Evolutionary conservation across 768 basidiomycete genomes (phyloP), one percentile per base, ranked within the genome.

Genomic region (Goffeauzyma gilvescens): DNA sequence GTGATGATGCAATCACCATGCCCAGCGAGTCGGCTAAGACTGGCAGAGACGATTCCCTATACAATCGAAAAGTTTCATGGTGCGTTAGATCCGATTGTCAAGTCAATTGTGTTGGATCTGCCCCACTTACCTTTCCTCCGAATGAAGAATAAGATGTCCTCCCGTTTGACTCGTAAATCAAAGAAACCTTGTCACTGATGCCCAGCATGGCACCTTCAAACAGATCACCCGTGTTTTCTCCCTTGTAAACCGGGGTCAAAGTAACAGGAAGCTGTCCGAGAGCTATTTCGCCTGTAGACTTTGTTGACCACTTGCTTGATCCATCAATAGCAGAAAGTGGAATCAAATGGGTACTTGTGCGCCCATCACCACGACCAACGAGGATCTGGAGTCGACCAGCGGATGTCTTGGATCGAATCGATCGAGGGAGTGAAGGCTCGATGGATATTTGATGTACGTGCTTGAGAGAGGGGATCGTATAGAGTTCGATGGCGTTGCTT

Each of bases 321-420:
- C n/a, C n/a, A n/a, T n/a, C n/a, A n/a, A n/a, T n/a, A n/a, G n/a
- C n/a, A n/a, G n/a, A n/a, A n/a, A n/a, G n/a, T n/a, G n/a, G n/a
- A n/a, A n/a, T n/a, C n/a, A n/a, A n/a, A n/a, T n/a, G n/a, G n/a
- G n/a, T n/a, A n/a, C n/a, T n/a, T n/a, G n/a, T n/a, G n/a, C n/a
- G 15, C 9, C 61, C 61, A 50, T 60, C 55, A 35, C 56, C 56
- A 14, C 56, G 30, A 3, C 61, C 61, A 20, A 55, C 56, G 9
- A 63, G 46, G 5, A 63, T 39, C 22, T 50, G 52, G 0, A 52
- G 34, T 7, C 48, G 48, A 24, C 41, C 45, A 2, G 46, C 45
- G 7, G 48, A 41, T 9, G 49, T 42, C 2, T 27, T 10, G 4
- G 17, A 6, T 2, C 24, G 8, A 20, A 38, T 38, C 22, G 37